These are phyloP conservation scores for Rhamnella rubrinervis DNA, from an alignment of 331 rosid species.

Conservation along the genomic window DNA sequence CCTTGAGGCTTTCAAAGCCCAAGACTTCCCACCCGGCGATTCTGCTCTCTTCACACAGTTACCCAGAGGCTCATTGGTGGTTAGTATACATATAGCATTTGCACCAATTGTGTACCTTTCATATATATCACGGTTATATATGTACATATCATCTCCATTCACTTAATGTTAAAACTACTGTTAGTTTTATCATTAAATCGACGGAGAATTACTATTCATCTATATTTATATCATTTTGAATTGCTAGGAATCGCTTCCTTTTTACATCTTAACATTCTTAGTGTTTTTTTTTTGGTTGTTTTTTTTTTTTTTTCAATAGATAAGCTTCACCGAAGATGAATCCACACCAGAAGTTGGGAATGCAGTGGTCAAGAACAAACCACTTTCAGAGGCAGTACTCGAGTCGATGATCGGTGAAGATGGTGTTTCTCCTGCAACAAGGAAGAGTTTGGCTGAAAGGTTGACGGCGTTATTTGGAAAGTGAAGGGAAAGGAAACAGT, in stretches of 20 bases:
- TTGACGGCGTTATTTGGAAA: slow-evolving; percentile 30
- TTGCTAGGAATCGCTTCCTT: neutral
- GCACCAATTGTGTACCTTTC: neutral
- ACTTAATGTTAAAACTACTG: no score
- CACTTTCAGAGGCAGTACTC: slow-evolving; percentile 57
- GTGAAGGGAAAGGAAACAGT: no score
- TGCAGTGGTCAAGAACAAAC: slow-evolving; percentile 45
- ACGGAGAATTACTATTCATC: no score
- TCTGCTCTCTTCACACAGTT: slow-evolving; percentile 58
- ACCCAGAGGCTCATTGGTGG: slow-evolving; percentile 54
- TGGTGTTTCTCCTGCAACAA: slow-evolving; percentile 82
- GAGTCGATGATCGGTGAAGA: slow-evolving; percentile 67
- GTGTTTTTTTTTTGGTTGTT: neutral
- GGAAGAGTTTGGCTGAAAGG: slow-evolving; percentile 54
- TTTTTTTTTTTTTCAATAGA: slow-evolving; percentile 23
- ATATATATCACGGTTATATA: no score
- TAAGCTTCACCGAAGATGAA: slow-evolving; percentile 63
- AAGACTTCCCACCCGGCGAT: slow-evolving; percentile 54
- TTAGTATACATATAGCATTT: slow-evolving; percentile 12
- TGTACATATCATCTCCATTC: no score
- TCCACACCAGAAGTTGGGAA: slow-evolving; percentile 34
- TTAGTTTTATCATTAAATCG: no score
- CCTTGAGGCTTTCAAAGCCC: slow-evolving; percentile 40
- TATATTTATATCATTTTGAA: no score
- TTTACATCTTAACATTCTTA: neutral